Evolutionary conservation across 2,329 filamentous ascomycete genomes (phyloP), one percentile per base, ranked within the genome.

Genomic region (Aureobasidium sp.): DNA sequence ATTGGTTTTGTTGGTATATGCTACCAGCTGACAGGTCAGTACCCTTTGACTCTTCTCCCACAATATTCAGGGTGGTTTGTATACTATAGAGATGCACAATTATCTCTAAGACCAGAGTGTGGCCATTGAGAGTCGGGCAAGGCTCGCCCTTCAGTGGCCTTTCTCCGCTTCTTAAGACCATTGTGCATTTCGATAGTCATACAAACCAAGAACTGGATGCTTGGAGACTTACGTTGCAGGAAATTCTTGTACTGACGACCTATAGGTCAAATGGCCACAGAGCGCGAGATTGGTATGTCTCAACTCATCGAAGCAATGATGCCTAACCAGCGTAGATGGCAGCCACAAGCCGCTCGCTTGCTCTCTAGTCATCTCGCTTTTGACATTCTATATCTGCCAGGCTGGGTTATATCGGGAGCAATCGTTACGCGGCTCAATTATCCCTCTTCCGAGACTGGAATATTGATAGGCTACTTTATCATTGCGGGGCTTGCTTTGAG

Each of bases 281-380:
- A 97, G 75, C 81, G 92, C 62, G 92, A 97, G 76, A 80, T 86
- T 17, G 92, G 92, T 63, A 94, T 96, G 83, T 90, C 90, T 5
- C 89, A 92, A 65, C 79, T 97, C 32, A 85, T 97, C 47, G 92
- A 97, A 74, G 88, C 90, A 61, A 96, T 96, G 90, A 92, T 94
- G 80, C 88, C 90, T 0, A 89, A 89, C 61, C 81, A 82, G 61
- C 81, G 81, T 53, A 79, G 84, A 47, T 95, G 90, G 90, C 81
- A 90, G 69, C 86, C 88, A 10, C 90, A 93, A 74, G 84, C 85
- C 26, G 87, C 88, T 1, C 83, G 92, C n/a, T 80, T 96, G 15
- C 71, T 92, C 9, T 86, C 92, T 0, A 87, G 92, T 64, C 90
- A 96, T 71, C 72, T 94, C 29, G 85, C 91, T 0, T 94, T 96